These are phyloP conservation scores for Zygosaccharomyces pseudorouxii DNA, from an alignment of 805 yeast species.

Conservation along the genomic window DNA sequence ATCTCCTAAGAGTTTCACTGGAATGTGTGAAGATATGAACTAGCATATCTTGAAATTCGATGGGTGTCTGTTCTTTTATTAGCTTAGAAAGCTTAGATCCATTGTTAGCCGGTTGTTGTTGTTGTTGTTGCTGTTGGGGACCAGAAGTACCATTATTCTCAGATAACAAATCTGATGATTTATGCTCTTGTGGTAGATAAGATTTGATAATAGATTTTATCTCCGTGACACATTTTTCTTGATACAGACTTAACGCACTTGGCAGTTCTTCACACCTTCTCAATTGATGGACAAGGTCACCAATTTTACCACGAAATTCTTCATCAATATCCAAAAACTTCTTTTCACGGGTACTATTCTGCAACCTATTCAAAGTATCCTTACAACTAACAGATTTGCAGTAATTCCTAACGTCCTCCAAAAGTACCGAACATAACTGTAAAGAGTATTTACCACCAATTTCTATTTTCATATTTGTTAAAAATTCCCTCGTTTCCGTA, in stretches of 20 bases:
- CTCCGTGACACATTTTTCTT: conserved; percentile 64
- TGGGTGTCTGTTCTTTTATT: conserved; percentile 63
- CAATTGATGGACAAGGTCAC: conserved; percentile 49
- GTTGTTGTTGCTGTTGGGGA: conserved; percentile 4
- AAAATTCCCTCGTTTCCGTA: conserved; percentile 43
- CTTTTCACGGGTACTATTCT: conserved; percentile 31
- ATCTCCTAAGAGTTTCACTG: conserved; percentile 67
- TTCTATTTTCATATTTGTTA: conserved; percentile 52
- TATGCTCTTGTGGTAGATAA: conserved; percentile 50
- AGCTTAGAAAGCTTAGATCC: conserved; percentile 41
- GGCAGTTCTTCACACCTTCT: conserved; percentile 57
- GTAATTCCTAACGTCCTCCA: conserved; percentile 59
- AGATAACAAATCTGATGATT: conserved; percentile 9
- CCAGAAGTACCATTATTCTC: conserved; percentile 7
- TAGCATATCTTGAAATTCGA: conserved; percentile 72
- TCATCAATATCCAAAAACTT: conserved; percentile 40
- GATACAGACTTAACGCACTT: conserved; percentile 59
- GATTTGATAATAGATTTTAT: conserved; percentile 66
- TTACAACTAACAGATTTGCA: conserved; percentile 44
- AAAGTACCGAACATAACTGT: conserved; percentile 49
- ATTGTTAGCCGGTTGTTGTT: conserved; percentile 31
- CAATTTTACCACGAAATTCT: conserved; percentile 41
- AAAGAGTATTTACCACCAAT: conserved; percentile 66
- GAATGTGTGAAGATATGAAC: conserved; percentile 54
- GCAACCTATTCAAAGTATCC: conserved; percentile 48